Conservation (phyloP, 106 monocot species). For the Dendrobium catenatum region DNA sequence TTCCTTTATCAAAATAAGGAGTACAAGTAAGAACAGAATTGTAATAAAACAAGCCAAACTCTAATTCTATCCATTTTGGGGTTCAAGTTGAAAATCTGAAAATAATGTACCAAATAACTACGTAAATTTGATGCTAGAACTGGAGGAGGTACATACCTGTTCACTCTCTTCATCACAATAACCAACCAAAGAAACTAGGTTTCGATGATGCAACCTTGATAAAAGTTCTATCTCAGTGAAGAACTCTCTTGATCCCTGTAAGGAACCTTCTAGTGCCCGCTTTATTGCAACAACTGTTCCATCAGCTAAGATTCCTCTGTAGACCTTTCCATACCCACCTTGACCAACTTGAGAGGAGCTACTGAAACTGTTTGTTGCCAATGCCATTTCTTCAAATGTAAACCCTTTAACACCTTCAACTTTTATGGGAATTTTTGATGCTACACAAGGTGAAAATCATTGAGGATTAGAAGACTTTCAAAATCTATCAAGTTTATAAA, state of each 20-base stretch:
- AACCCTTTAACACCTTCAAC: slow-evolving; percentile 82
- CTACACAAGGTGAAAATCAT: slow-evolving; percentile 30
- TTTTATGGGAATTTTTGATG: slow-evolving; percentile 65
- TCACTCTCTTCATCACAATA: slow-evolving; percentile 95
- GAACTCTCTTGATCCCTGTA: slow-evolving; percentile 97
- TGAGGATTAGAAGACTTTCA: slow-evolving; percentile 4
- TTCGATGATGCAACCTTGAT: slow-evolving; percentile 90
- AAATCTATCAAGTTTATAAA: neutral
- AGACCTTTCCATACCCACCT: slow-evolving; percentile 98
- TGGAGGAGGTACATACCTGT: slow-evolving; percentile 45
- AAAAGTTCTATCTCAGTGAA: slow-evolving; percentile 89
- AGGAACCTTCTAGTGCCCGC: slow-evolving; percentile 75
- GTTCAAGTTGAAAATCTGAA: neutral
- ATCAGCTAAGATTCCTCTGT: slow-evolving; percentile 78
- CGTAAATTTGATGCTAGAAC: neutral
- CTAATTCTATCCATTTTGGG: neutral
- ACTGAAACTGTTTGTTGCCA: slow-evolving; percentile 59
- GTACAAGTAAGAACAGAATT: neutral
- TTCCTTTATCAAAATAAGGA: neutral
- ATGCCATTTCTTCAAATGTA: slow-evolving; percentile 64
- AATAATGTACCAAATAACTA: neutral
- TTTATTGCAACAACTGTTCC: slow-evolving; percentile 86
- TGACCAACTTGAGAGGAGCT: slow-evolving; percentile 60
- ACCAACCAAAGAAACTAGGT: slow-evolving; percentile 85
- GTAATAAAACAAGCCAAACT: neutral